Conservation (phyloP, 108 stramenopile species). For the Craspedostauros australis region DNA sequence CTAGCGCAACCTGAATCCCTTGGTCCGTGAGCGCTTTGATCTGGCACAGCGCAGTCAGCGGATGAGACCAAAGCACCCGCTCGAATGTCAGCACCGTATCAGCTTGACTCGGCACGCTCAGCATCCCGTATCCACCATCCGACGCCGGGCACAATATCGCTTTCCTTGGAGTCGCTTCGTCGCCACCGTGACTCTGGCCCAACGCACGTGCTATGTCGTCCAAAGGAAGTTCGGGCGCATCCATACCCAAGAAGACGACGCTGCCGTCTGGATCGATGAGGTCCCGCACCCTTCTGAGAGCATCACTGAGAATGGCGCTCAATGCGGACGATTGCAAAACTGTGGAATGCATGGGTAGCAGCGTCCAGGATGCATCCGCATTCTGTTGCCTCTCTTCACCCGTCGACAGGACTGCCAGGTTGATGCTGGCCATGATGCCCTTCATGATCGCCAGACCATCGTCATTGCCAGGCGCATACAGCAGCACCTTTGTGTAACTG, state of each 20-base stretch:
- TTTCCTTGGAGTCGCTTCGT: not conserved
- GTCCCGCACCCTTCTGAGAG: conserved; percentile 37
- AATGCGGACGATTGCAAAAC: conserved; percentile 52
- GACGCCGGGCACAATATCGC: conserved; percentile 71
- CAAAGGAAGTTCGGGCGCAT: conserved; percentile 68
- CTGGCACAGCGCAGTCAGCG: conserved; percentile 72
- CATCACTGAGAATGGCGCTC: conserved; percentile 58
- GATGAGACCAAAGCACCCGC: conserved; percentile 60
- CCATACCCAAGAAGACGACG: conserved; percentile 83
- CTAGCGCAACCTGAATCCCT: conserved; percentile 40
- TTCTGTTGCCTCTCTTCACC: not conserved
- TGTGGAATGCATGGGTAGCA: conserved; percentile 37
- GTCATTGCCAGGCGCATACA: conserved; percentile 56
- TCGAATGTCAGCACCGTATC: conserved; percentile 14
- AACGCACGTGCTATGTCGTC: conserved; percentile 45
- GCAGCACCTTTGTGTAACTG: conserved; percentile 48
- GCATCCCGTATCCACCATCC: conserved; percentile 85
- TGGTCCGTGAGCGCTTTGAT: conserved; percentile 75
- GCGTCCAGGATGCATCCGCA: conserved; percentile 17
- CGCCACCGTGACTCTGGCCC: not conserved
- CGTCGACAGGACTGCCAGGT: conserved; percentile 11
- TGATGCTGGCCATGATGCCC: conserved; percentile 25
- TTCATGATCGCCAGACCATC: conserved; percentile 31
- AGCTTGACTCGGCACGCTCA: conserved; percentile 58
- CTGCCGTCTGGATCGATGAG: conserved; percentile 15